A percentile compares a stretch with the other conserved stretches of the same genome.
Evolutionary conservation across 2,329 filamentous ascomycete genomes (phyloP).

Genomic region (Chrysosporium queenslandicum): DNA sequence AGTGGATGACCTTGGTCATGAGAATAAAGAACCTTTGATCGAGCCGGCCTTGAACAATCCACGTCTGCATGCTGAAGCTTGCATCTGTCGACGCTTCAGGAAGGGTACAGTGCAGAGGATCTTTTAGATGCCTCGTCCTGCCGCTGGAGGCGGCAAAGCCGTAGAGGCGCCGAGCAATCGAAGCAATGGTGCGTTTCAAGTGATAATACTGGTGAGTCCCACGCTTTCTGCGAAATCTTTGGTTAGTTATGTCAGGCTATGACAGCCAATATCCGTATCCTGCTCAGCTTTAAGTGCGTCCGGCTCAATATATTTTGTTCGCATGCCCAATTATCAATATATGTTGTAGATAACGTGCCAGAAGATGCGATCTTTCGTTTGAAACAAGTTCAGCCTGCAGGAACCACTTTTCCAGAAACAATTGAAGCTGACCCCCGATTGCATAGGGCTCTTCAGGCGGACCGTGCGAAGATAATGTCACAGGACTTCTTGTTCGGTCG

Average conservation of each 20-base stretch:
- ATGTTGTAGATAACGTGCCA: neutral
- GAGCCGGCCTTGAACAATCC: neutral
- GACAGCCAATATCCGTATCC: neutral
- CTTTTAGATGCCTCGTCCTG: conserved; percentile 10
- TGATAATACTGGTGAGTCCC: conserved; percentile 62
- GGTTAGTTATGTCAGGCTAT: neutral
- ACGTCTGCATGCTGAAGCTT: neutral
- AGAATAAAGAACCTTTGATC: neutral
- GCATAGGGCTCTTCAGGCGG: conserved; percentile 76
- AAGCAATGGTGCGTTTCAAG: conserved; percentile 48
- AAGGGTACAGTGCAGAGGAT: neutral
- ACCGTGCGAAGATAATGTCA: conserved; percentile 80
- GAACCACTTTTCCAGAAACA: conserved; percentile 14
- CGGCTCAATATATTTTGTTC: neutral
- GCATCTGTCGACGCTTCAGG: neutral
- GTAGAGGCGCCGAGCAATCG: conserved; percentile 12
- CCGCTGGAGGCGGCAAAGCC: conserved; percentile 5
- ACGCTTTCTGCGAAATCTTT: neutral
- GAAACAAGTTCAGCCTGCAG: conserved; percentile 11
- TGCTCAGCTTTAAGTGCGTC: too few relatives aligned
- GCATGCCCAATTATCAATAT: neutral
- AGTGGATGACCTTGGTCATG: neutral
- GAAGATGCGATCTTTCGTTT: conserved; percentile 8
- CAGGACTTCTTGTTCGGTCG: conserved; percentile 79
- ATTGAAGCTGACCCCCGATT: conserved; percentile 19